These are phyloP conservation scores for Sequoia sempervirens DNA, from an alignment of 75 land plant species.

Conservation along the genomic window DNA sequence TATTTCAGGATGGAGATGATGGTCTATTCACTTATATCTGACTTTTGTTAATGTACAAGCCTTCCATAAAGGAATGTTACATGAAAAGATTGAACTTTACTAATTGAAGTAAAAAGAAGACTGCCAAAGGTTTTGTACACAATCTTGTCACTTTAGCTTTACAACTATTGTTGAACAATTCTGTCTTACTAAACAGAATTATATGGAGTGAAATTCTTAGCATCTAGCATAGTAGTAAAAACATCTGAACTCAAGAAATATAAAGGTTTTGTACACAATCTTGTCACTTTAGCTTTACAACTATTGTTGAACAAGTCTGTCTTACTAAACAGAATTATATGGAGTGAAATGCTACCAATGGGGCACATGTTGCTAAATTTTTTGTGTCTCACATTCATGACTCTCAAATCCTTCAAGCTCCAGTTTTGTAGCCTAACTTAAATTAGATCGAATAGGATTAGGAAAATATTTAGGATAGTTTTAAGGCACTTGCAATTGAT, in stretches of 20 bases:
- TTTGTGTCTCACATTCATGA: no score
- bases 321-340: not conserved
- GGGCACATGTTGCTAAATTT: no score
- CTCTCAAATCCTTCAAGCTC: no score
- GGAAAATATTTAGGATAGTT: no score
- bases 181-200: not conserved
- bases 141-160: not conserved
- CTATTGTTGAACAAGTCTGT: not conserved
- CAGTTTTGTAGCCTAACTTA: no score
- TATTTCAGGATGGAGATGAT: constrained; percentile 17
- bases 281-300: not conserved
- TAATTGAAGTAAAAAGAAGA: not conserved
- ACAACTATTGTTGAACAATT: not conserved
- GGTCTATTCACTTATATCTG: no score
- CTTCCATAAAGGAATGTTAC: not conserved
- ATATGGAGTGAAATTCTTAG: not conserved
- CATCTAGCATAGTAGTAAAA: not conserved
- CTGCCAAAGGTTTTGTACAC: not conserved
- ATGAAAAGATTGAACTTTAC: not conserved
- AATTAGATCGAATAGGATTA: no score
- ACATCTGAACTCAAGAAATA: not conserved
- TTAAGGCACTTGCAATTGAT: no score
- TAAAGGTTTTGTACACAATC: not conserved
- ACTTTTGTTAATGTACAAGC: not conserved
- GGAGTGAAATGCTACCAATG: not conserved